Percentiles rank a stretch among this genome's conserved stretches.
Conservation (phyloP, 441 rosid genomes). For the Brassica balearica region DNA sequence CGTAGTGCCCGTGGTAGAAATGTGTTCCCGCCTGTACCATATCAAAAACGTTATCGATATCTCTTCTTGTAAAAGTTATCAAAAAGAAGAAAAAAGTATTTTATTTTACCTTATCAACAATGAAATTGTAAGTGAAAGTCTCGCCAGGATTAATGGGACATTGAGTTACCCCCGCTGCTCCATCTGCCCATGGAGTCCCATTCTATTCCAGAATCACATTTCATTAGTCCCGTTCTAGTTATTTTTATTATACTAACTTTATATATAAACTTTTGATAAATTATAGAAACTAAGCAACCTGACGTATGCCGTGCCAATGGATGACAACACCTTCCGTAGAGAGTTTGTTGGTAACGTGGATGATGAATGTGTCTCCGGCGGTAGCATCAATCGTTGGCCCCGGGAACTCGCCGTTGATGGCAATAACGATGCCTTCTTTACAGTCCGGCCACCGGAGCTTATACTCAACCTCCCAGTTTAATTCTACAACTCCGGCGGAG, state of each 20-base stretch:
- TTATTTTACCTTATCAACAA: conserved; percentile 61
- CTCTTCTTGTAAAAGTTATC: not conserved
- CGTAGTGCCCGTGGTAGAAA: conserved; percentile 87
- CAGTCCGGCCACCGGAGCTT: conserved; percentile 76
- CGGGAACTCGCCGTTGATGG: conserved; percentile 80
- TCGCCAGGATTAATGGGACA: conserved; percentile 83
- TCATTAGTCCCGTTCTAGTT: not conserved
- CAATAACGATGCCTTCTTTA: conserved; percentile 62
- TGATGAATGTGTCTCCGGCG: conserved; percentile 68
- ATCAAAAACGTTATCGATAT: not conserved
- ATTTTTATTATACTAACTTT: not conserved
- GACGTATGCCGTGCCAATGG: conserved; percentile 97
- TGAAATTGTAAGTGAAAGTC: conserved; percentile 68
- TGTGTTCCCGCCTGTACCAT: conserved; percentile 74
- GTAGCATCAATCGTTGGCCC: conserved; percentile 77
- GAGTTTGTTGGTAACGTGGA: conserved; percentile 68
- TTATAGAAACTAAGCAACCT: conserved; percentile 46
- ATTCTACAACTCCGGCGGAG: conserved; percentile 31
- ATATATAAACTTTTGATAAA: not conserved
- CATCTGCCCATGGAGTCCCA: conserved; percentile 94
- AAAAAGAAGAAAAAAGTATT: not conserved
- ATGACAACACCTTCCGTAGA: conserved; percentile 84
- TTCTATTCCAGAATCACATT: conserved; percentile 42
- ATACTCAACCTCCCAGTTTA: conserved; percentile 72
- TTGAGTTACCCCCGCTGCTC: conserved; percentile 85